Evolutionary conservation across 2,329 filamentous ascomycete species (phyloP), one percentile per base, ranked within the genome.

Genomic region (Xylariaceae sp.): DNA sequence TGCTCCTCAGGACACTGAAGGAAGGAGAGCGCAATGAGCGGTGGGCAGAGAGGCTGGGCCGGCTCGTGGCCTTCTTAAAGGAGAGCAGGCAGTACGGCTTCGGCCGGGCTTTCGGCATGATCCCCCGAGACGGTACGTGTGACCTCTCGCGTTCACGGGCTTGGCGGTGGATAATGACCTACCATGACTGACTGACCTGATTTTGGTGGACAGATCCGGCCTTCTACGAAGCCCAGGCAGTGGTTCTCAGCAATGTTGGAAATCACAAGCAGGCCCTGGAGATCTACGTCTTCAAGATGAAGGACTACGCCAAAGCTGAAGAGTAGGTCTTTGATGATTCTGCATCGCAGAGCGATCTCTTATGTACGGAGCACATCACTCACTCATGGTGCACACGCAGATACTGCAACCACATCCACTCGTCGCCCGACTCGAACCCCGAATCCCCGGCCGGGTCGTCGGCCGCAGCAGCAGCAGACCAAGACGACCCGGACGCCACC

Each of bases 261-360:
- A 83, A 90, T 49, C 89, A 98, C 62, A 89, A 87, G 54, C 88
- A 96, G 60, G 92, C 92, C 0, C 65, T 98, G n/a, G 83, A 92
- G 55, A 94, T 98, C 33, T 98, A 94, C 56, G 90, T 96, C 18
- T 98, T 95, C 63, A 92, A 90, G 57, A 75, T 98, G 57, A 67
- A 83, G 46, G 82, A 94, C 56, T 90, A 85, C 42, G 67, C 65
- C 10, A 96, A 94, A 60, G 92, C 92, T 19, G 92, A 98, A 72
- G 87, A 94, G 81, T 94, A 65, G 41, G 78, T 7, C 5, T 26
- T 12, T 26, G 24, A 8, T 26, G 6, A 8, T 13, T 26, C 6
- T 26, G 21, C 24, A 12, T 5, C 24, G 24, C 24, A n/a, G 24
- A 26, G 12, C 24, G 15, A 26, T 26, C 5, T 12, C 21, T 16